Percentiles rank a stretch among this genome's conserved stretches.
These are phyloP conservation scores for Microsporum ferrugineum DNA, from an alignment of 2,329 filamentous ascomycete genomes.

Conservation along the genomic window DNA sequence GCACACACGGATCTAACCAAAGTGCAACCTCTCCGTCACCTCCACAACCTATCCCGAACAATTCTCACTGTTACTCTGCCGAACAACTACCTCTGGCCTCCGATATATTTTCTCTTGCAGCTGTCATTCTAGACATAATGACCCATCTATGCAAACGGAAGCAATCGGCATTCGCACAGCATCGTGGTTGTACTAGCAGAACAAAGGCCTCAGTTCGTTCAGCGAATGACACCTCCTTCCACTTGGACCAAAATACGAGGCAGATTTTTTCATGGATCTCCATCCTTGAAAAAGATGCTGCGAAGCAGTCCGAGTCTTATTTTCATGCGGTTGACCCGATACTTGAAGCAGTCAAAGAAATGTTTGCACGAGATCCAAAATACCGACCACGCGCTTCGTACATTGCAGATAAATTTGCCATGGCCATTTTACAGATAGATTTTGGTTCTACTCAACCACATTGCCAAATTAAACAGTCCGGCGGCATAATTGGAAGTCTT, in stretches of 20 bases:
- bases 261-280: conserved; percentile 48
- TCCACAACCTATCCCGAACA: neutral
- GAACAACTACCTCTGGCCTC: conserved; percentile 23
- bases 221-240: conserved; percentile 47
- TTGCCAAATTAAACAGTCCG: neutral
- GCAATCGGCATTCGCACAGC: conserved; percentile 43
- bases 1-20: conserved; percentile 1
- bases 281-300: conserved; percentile 38
- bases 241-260: conserved; percentile 40
- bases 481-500: neutral
- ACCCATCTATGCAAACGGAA: conserved; percentile 49
- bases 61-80: neutral
- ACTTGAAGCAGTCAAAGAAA: conserved; percentile 28
- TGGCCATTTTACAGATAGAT: conserved; percentile 17
- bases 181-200: conserved; percentile 44
- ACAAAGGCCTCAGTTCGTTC: conserved; percentile 31
- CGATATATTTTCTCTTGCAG: conserved; percentile 50
- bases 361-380: conserved; percentile 27
- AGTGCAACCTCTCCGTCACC: neutral
- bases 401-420: conserved; percentile 21
- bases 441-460: conserved; percentile 5
- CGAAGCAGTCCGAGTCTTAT: conserved; percentile 30
- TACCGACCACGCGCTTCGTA: conserved; percentile 24
- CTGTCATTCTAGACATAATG: conserved; percentile 48
- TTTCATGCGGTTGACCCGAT: conserved; percentile 31